A percentile compares a stretch with the other conserved stretches of the same genome.
These are phyloP conservation scores for Citrus inodora DNA, from an alignment of 345 rosid genomes.

Conservation along the genomic window DNA sequence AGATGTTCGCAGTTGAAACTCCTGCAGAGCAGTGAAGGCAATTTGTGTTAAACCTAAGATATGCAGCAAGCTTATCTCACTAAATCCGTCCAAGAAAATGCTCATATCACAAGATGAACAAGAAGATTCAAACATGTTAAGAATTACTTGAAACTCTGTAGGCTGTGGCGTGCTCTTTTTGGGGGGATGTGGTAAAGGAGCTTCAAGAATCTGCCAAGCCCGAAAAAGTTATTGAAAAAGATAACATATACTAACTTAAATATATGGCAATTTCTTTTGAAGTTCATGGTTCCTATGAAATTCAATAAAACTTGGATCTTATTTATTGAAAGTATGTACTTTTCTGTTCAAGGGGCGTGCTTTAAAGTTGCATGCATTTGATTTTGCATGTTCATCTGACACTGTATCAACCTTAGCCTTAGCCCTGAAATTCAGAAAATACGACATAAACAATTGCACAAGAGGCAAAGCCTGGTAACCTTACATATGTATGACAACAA, in stretches of 20 bases:
- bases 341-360: constrained; percentile 48
- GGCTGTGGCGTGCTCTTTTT: constrained; percentile 28
- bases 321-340: constrained; percentile 28
- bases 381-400: constrained; percentile 25
- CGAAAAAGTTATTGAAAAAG: constrained; percentile 4
- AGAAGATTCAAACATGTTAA: neutral
- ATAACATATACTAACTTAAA: neutral
- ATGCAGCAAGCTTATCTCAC: neutral
- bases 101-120: neutral
- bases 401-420: constrained; percentile 31
- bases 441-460: neutral
- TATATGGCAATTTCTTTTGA: neutral
- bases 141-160: constrained; percentile 37
- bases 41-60: neutral
- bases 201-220: constrained; percentile 33
- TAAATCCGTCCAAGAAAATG: neutral
- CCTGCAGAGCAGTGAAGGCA: constrained; percentile 25
- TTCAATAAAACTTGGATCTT: neutral
- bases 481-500: neutral
- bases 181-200: constrained; percentile 18
- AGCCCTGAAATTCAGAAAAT: constrained; percentile 38
- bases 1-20: constrained; percentile 40
- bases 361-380: constrained; percentile 27
- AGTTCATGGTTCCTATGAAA: neutral
- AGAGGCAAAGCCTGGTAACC: neutral